Percentiles rank a stretch among this genome's conserved stretches.
Conservation (phyloP, 225 moss, liverwort and hornwort genomes). For the Climacium dendroides region DNA sequence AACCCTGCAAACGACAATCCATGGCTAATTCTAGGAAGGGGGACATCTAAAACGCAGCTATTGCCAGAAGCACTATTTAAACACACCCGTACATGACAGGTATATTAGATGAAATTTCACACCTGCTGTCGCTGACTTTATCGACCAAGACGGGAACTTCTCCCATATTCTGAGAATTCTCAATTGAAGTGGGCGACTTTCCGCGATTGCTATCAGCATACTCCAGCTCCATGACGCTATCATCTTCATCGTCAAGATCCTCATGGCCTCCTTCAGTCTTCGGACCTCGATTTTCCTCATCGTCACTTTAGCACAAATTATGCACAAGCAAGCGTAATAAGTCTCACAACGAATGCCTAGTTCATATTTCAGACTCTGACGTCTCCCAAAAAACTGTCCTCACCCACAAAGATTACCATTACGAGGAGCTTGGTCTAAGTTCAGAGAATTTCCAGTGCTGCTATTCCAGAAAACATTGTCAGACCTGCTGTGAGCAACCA, state of each 20-base stretch:
- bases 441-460: neutral
- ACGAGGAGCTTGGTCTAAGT: neutral
- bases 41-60: neutral
- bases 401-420: neutral
- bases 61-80: neutral
- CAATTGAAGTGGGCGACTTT: conserved; percentile 26
- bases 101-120: neutral
- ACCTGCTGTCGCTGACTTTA: conserved; percentile 42
- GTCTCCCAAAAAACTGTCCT: neutral
- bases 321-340: neutral
- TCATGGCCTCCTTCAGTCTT: conserved; percentile 36
- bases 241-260: conserved; percentile 52
- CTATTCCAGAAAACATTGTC: neutral
- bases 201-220: conserved; percentile 29
- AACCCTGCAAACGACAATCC: neutral
- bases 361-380: neutral
- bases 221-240: conserved; percentile 40
- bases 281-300: conserved; percentile 50
- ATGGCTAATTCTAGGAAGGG: neutral
- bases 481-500: neutral
- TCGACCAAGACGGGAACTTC: conserved; percentile 39
- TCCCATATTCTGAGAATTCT: conserved; percentile 39
- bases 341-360: neutral
- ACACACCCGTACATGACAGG: neutral
- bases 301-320: conserved; percentile 44